Percentiles rank a stretch among this genome's conserved stretches.
Conservation (phyloP, 768 basidiomycete genomes). For the Boletus reticuloceps region DNA sequence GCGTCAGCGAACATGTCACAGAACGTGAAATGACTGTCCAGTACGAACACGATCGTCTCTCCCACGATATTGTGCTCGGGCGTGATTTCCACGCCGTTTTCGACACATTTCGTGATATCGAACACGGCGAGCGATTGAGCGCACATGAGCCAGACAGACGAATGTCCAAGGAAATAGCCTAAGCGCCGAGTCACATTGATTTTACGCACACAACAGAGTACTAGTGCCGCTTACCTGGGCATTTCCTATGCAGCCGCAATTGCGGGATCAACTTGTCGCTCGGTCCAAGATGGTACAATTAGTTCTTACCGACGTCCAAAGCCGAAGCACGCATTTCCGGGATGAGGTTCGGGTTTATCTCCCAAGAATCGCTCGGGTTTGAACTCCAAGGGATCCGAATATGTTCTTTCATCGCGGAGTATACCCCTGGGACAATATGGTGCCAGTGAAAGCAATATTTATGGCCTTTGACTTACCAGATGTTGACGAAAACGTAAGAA, state of each 20-base stretch:
- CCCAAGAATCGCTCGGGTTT: constrained; percentile 25
- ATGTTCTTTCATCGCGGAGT: constrained; percentile 14
- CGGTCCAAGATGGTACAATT: neutral
- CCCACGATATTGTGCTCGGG: constrained; percentile 39
- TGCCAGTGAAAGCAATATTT: neutral
- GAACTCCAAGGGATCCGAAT: constrained; percentile 18
- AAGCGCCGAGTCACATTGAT: neutral
- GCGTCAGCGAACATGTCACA: neutral
- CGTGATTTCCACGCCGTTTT: constrained; percentile 41
- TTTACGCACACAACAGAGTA: no score
- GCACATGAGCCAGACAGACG: constrained; percentile 23
- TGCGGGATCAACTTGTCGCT: neutral
- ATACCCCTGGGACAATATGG: constrained; percentile 11
- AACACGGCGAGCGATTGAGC: constrained; percentile 43
- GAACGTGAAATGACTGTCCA: neutral
- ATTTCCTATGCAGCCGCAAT: neutral
- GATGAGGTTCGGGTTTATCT: constrained; percentile 16
- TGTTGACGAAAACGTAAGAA: constrained; percentile 17
- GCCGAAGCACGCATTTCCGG: constrained; percentile 14
- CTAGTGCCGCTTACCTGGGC: constrained; percentile 8
- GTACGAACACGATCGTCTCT: constrained; percentile 4
- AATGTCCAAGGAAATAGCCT: constrained; percentile 28
- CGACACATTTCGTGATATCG: constrained; percentile 39
- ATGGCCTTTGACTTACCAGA: constrained; percentile 6
- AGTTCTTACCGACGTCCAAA: constrained; percentile 15